These are phyloP conservation scores for Torulaspora quercuum DNA, from an alignment of 805 yeast species.

Conservation along the genomic window DNA sequence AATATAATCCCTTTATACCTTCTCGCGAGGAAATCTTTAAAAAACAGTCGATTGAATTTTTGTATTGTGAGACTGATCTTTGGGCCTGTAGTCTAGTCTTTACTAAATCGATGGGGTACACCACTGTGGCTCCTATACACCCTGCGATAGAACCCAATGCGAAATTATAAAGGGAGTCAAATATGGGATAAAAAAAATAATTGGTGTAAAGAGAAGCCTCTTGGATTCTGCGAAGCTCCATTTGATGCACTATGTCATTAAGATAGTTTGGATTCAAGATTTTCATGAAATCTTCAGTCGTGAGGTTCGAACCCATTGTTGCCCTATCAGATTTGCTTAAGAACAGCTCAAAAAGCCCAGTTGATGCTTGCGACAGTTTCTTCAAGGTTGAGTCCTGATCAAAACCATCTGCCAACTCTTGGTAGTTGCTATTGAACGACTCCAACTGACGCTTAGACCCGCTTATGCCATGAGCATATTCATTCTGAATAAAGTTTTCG, in stretches of 20 bases:
- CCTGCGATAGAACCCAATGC: slow-evolving; percentile 93
- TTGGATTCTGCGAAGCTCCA: slow-evolving; percentile 31
- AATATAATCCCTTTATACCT: slow-evolving; percentile 81
- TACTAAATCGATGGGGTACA: slow-evolving; percentile 92
- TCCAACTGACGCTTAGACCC: slow-evolving; percentile 22
- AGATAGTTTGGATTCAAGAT: slow-evolving; percentile 42
- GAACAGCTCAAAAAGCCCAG: slow-evolving; percentile 22
- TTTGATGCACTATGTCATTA: slow-evolving; percentile 35
- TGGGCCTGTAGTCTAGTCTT: slow-evolving; percentile 98
- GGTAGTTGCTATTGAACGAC: slow-evolving; percentile 30
- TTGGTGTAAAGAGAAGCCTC: slow-evolving; percentile 34
- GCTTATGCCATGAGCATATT: slow-evolving; percentile 27
- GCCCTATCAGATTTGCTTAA: slow-evolving; percentile 19
- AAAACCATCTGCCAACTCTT: slow-evolving; percentile 26
- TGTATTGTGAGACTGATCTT: slow-evolving; percentile 64
- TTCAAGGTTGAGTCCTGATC: slow-evolving; percentile 18
- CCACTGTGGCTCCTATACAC: slow-evolving; percentile 96
- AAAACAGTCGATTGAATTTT: slow-evolving; percentile 83
- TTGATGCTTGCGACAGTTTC: slow-evolving; percentile 8
- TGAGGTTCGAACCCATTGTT: slow-evolving; percentile 28
- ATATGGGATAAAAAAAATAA: slow-evolving; percentile 55
- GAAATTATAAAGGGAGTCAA: slow-evolving; percentile 85
- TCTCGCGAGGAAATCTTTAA: slow-evolving; percentile 69
- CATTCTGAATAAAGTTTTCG: slow-evolving; percentile 30
- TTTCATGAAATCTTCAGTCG: slow-evolving; percentile 41